Base-by-base conservation (phyloP, 1,139 yeast genomes). In the Pichia sp. region DNA sequence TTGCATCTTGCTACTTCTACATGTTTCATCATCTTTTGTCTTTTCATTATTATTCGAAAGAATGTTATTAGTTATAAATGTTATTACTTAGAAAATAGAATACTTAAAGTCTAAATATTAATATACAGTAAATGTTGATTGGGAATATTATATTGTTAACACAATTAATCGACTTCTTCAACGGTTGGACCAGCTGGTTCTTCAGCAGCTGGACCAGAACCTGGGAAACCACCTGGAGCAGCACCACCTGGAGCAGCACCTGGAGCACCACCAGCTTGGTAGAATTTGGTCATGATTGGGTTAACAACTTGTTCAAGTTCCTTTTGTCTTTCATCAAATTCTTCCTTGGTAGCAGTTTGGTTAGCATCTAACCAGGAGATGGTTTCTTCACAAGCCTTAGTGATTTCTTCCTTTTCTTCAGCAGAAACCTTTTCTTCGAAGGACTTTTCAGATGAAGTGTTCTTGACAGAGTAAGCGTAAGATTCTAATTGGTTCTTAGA, bases 401-500 rank as follows among this genome's bases (percentile, higher is more conserved):
- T 58, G 53, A 75, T 65, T 53, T 69, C 67, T 47, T 68, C 72
- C 57, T 63, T 71, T 54, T 74, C 78, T 31, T 57, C 68, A 30
- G 57, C 62, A 31, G 47, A 50, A 53, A 76, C 73, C 71, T 75
- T 75, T 53, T 70, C 75, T 67, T 73, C 73, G 65, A 75, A 63
- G 14, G 58, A 48, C 45, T 52, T 52, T 45, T 90, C 97, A 64
- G 95, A 84, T 72, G 90, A 85, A 62, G 96, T 85, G 61, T 91
- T 80, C 81, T 91, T 97, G 64, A 91, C 89, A 65, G 96, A 85
- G 67, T 96, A 85, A 72, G 91, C 91, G 83, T 91, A 91, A 63
- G 96, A 89, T 81, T 91, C 98, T 73, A 91, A 86, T 80, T 88
- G 90, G 79, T 90, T 96, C 84, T 89, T 90, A 71, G 95, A 95